These are phyloP conservation scores for Pseudotsuga menziesii DNA, from an alignment of 75 land plant genomes.

Conservation along the genomic window DNA sequence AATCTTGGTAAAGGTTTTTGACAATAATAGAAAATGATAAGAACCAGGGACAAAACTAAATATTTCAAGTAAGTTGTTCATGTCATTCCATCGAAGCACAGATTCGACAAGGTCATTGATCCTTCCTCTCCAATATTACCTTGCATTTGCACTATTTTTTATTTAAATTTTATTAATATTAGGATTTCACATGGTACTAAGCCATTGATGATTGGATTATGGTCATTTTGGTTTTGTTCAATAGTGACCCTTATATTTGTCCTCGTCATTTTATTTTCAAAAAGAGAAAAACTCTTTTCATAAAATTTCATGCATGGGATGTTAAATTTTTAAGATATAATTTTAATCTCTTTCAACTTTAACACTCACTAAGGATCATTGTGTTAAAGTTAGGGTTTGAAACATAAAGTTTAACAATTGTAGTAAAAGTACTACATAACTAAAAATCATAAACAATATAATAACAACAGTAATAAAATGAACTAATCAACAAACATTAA, in stretches of 20 bases:
- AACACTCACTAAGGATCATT: too few relatives aligned
- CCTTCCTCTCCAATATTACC: neutral
- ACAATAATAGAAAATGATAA: conserved; percentile 22
- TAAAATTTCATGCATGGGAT: neutral
- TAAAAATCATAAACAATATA: too few relatives aligned
- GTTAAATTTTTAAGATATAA: too few relatives aligned
- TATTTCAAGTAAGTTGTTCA: conserved; percentile 71
- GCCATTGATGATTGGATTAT: neutral
- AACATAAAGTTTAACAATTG: too few relatives aligned
- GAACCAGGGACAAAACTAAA: conserved; percentile 47
- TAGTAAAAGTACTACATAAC: too few relatives aligned
- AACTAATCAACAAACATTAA: too few relatives aligned
- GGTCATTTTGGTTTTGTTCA: neutral
- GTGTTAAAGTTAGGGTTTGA: too few relatives aligned
- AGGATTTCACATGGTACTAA: neutral
- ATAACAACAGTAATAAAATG: too few relatives aligned
- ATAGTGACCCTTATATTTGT: neutral
- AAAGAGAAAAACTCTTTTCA: neutral
- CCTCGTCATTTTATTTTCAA: neutral
- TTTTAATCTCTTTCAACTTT: too few relatives aligned
- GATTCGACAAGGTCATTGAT: conserved; percentile 57
- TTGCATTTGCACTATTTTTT: neutral
- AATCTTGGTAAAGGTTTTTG: neutral
- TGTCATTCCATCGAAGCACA: conserved; percentile 41
- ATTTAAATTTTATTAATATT: too few relatives aligned